A percentile compares a stretch with the other conserved stretches of the same genome.
These are phyloP conservation scores for Cercospora berteroae DNA, from an alignment of 2,329 filamentous ascomycete genomes.

Conservation along the genomic window DNA sequence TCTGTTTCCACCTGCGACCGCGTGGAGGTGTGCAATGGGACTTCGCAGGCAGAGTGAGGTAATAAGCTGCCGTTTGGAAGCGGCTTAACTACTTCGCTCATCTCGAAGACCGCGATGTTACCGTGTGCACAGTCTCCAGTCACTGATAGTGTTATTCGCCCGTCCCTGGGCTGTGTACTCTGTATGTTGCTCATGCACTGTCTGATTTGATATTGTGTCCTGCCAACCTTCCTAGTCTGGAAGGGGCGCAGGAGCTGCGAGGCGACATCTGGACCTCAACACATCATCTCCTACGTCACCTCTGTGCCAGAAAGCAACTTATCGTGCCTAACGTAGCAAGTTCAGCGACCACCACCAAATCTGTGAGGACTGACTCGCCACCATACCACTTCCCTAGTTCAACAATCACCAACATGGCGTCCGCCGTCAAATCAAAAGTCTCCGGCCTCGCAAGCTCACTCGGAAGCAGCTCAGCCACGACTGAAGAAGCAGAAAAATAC, in stretches of 20 bases:
- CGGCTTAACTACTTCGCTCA: neutral
- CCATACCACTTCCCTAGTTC: neutral
- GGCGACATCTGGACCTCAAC: neutral
- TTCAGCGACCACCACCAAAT: neutral
- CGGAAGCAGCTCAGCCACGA: slow-evolving; percentile 23
- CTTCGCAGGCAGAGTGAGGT: no score
- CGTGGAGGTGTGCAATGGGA: no score
- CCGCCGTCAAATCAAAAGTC: slow-evolving; percentile 25
- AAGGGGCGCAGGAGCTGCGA: neutral
- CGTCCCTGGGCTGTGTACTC: neutral
- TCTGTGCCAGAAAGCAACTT: neutral
- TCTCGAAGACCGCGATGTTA: neutral
- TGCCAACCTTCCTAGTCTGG: neutral
- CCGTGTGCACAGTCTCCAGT: neutral
- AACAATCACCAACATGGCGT: slow-evolving; percentile 25
- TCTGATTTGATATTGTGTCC: neutral
- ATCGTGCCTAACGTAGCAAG: neutral
- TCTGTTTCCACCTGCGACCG: no score
- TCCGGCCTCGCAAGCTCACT: slow-evolving; percentile 20
- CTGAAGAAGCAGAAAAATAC: slow-evolving; percentile 58
- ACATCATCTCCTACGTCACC: neutral
- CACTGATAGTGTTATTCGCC: neutral
- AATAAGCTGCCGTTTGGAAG: neutral
- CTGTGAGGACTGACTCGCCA: neutral
- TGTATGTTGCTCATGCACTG: neutral